Conservation (phyloP, 768 basidiomycete species). For the Hortiboletus flavorubellus region DNA sequence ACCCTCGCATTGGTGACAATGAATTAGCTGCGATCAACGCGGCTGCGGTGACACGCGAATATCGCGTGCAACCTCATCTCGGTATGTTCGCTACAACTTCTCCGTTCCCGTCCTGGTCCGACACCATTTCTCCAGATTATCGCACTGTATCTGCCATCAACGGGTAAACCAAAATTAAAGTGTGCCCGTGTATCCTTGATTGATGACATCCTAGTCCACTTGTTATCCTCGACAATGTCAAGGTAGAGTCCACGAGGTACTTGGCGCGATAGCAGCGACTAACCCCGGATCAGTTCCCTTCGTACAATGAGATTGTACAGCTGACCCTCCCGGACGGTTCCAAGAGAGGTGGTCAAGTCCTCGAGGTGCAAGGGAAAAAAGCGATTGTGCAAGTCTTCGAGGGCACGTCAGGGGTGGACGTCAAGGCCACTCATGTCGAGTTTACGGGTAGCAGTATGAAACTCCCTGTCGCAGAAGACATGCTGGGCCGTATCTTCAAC, state of each 20-base stretch:
- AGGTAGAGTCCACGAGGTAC: slow-evolving; percentile 47
- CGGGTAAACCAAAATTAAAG: slow-evolving; percentile 51
- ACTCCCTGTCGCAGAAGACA: slow-evolving; percentile 96
- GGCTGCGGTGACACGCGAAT: slow-evolving; percentile 85
- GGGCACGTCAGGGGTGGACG: slow-evolving; percentile 96
- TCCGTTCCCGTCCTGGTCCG: slow-evolving; percentile 3
- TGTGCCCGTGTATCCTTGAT: slow-evolving; percentile 5
- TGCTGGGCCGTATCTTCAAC: slow-evolving; percentile 99
- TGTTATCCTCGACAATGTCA: slow-evolving; percentile 97
- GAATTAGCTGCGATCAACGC: slow-evolving; percentile 82
- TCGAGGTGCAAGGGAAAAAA: slow-evolving; percentile 98
- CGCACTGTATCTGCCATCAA: slow-evolving; percentile 98
- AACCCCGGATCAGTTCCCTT: slow-evolving; percentile 67
- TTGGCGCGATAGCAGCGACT: slow-evolving; percentile 9
- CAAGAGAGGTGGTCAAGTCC: slow-evolving; percentile 93
- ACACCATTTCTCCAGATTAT: slow-evolving; percentile 61
- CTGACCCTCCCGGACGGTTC: slow-evolving; percentile 94
- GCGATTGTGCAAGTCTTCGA: slow-evolving; percentile 99
- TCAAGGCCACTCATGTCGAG: slow-evolving; percentile 95
- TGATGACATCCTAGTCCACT: slow-evolving; percentile 61
- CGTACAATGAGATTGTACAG: slow-evolving; percentile 98
- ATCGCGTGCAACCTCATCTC: slow-evolving; percentile 84
- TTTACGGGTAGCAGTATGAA: slow-evolving; percentile 99
- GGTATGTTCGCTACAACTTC: slow-evolving; percentile 43
- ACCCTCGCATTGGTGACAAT: slow-evolving; percentile 64